Percentiles rank a stretch among this genome's conserved stretches.
phyloP scores from a whole-genome alignment of 352 stramenopile genomes.

The Phytophthora cryptogea region DNA sequence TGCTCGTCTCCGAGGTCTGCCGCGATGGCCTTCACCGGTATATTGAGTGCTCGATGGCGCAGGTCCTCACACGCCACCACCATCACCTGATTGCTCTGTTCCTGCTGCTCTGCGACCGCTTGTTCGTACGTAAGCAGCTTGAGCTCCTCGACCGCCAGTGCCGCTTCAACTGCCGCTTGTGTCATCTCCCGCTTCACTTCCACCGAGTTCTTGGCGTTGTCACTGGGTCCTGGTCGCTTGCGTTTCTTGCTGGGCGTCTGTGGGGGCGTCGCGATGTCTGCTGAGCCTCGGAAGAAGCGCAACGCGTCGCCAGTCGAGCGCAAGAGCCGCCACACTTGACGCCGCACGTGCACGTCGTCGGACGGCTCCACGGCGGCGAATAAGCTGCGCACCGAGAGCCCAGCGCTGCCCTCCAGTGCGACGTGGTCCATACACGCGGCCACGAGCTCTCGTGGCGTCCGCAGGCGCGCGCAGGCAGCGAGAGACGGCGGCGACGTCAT shows the following conservation, averaged over 20 bases:
- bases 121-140: slow-evolving; percentile 29
- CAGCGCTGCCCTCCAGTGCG: slow-evolving; percentile 55
- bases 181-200: slow-evolving; percentile 32
- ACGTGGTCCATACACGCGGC: slow-evolving; percentile 68
- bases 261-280: neutral
- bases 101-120: slow-evolving; percentile 5
- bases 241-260: slow-evolving; percentile 50
- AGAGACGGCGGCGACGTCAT: slow-evolving; percentile 10
- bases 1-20: slow-evolving; percentile 69
- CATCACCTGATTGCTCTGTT: slow-evolving; percentile 29
- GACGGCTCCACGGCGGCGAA: slow-evolving; percentile 49
- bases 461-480: neutral
- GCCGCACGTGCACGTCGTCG: slow-evolving; percentile 46
- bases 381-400: slow-evolving; percentile 43
- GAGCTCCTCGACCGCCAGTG: slow-evolving; percentile 20
- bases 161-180: neutral
- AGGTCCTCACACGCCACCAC: slow-evolving; percentile 70
- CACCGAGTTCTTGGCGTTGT: slow-evolving; percentile 4
- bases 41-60: slow-evolving; percentile 71
- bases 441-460: slow-evolving; percentile 47
- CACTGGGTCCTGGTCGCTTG: slow-evolving; percentile 39
- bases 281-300: slow-evolving; percentile 48
- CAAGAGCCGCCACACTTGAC: slow-evolving; percentile 60
- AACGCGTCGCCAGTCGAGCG: slow-evolving; percentile 46
- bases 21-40: slow-evolving; percentile 61